Evolutionary conservation across 2,329 filamentous ascomycete species (phyloP), one percentile per base, ranked within the genome.

Genomic region (Ophiostoma montium): DNA sequence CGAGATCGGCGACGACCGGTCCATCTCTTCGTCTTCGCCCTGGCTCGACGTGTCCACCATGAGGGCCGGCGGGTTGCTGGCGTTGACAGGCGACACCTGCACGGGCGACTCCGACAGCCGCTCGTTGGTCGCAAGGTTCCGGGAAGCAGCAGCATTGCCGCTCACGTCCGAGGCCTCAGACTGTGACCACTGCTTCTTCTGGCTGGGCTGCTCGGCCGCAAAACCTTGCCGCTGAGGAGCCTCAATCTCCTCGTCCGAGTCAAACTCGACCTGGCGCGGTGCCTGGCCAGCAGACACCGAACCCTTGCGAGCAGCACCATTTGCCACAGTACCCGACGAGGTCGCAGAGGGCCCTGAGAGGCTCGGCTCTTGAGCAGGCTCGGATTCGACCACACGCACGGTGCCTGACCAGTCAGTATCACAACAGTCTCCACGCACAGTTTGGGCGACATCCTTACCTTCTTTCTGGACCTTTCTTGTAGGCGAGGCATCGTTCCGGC

Each of bases 21-120:
- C 79, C 42, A 63, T 79, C 35, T 62, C 80, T 51, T 75, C 39
- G 39, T 42, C 39, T 23, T 42, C 39, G 11, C 30, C 81, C 58
- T 83, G 79, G 55, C 82, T 84, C 11, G 82, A 86, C 6, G 74
- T 80, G 62, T 88, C 84, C 19, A 75, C 74, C 57, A 83, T 75
- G 33, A 90, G 74, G 31, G 76, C 76, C 5, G 83, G 84, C 23
- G 77, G 80, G 43, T 77, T 72, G 61, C 65, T 63, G 57, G 67
- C 57, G 44, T 64, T 62, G 59, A 74, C 62, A 2, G 78, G 78
- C 16, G 81, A 82, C 3, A 83, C 70, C 52, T 81, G 50, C 2
- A 82, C 72, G 3, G 82, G 83, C 3, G 84, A 87, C 61, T 86
- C 82, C 7, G 79, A 79, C 35, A 79, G 62, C 38, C 74, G 69